phyloP scores from a whole-genome alignment of 192 early-diverging fungal species.

The Backusella macrospora region DNA sequence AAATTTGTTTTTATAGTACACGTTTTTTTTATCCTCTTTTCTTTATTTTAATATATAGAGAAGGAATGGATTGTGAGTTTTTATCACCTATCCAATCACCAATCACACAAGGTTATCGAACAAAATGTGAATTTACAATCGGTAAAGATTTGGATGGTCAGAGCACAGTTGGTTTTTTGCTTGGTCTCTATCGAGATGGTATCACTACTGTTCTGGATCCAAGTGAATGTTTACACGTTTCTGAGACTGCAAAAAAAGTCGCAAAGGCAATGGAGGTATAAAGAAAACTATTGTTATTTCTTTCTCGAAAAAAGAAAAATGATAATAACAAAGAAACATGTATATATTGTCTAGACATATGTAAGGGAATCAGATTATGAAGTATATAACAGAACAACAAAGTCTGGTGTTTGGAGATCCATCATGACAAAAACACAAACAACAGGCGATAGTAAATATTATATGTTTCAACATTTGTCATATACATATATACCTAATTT shows the following conservation, averaged over 20 bases:
- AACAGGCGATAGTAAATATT: slow-evolving; percentile 57
- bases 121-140: slow-evolving; percentile 78
- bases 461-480: background rate
- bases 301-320: background rate
- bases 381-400: slow-evolving; percentile 38
- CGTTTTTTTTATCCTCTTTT: background rate
- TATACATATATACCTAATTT: background rate
- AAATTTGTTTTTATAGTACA: background rate
- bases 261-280: slow-evolving; percentile 49
- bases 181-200: slow-evolving; percentile 68
- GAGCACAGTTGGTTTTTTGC: slow-evolving; percentile 63
- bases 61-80: slow-evolving; percentile 24
- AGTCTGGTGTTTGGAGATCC: slow-evolving; percentile 65
- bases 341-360: slow-evolving; percentile 28
- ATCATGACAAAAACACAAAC: slow-evolving; percentile 58
- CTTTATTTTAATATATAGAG: background rate
- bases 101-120: slow-evolving; percentile 64
- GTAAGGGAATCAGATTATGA: slow-evolving; percentile 35
- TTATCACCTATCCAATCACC: slow-evolving; percentile 58
- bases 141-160: slow-evolving; percentile 62
- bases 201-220: slow-evolving; percentile 54
- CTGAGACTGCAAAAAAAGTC: slow-evolving; percentile 51
- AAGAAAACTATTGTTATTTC: background rate
- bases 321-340: too few relatives aligned
- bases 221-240: slow-evolving; percentile 48